Percentiles rank a stretch among this genome's conserved stretches.
These are phyloP conservation scores for Cryomyces minteri DNA, from an alignment of 495 filamentous ascomycete species.

Conservation along the genomic window DNA sequence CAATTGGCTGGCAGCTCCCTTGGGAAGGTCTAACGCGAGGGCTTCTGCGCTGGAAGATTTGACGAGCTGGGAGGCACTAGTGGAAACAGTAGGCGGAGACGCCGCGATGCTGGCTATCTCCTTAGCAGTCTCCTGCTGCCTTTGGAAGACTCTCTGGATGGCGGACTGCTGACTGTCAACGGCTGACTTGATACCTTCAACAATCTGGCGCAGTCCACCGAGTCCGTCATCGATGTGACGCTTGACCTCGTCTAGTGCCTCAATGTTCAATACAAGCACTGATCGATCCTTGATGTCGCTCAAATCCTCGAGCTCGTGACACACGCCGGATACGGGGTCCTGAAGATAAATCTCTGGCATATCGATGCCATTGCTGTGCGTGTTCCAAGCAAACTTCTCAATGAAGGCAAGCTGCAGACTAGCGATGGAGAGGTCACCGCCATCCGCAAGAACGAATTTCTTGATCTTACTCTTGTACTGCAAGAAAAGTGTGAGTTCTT, in stretches of 20 bases:
- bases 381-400: constrained; percentile 97
- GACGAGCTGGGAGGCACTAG: constrained; percentile 5
- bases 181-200: constrained; percentile 63
- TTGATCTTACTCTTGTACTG: constrained; percentile 96
- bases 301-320: constrained; percentile 88
- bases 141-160: constrained; percentile 75
- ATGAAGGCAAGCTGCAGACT: constrained; percentile 94
- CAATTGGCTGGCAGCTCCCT: constrained; percentile 35
- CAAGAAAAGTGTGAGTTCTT: constrained; percentile 87
- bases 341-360: constrained; percentile 96
- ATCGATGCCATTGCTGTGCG: constrained; percentile 80
- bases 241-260: constrained; percentile 92
- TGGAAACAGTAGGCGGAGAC: constrained; percentile 30
- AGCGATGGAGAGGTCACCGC: constrained; percentile 66
- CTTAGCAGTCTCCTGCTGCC: constrained; percentile 79
- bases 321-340: constrained; percentile 81
- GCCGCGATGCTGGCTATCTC: constrained; percentile 72
- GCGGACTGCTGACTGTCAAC: constrained; percentile 62
- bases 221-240: constrained; percentile 87
- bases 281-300: constrained; percentile 90
- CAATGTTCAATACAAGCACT: constrained; percentile 84
- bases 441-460: constrained; percentile 79
- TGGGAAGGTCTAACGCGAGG: background rate
- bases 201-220: constrained; percentile 54
- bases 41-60: constrained; percentile 1